Base-by-base conservation (phyloP, 768 basidiomycete species). In the Punctularia strigosozonata region DNA sequence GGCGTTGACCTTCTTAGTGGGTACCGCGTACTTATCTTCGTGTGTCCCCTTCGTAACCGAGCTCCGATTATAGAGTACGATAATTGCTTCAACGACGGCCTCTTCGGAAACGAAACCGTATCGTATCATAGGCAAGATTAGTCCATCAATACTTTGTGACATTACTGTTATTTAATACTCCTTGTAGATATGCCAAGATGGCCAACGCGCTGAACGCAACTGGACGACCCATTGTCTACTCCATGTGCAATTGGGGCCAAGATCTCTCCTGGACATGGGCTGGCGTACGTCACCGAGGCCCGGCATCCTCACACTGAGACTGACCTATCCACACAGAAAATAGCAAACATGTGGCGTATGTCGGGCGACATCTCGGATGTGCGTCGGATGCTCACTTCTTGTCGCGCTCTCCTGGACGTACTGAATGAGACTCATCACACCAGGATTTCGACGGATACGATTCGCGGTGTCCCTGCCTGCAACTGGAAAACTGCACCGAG, bases 241-340 rank as follows among this genome's bases (percentile, higher is more conserved):
- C 58, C 8, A 57, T 63, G 54, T 64, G 62, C 42, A 60, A 62
- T 38, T 63, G 60, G 62, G 62, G 62, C 8, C 62, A 64, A 35
- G 62, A 64, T 39, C 52, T 52, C 1, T 56, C 62, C 0, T 64
- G 62, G 62, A 63, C 62, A 42, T 64, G 59, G 46, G 62, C 62
- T 8, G 41, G 53, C 42, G 59, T 59, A 21, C 44, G 56, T 42
- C 41, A 36, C 18, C 21, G 32, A 25, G 18, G 17, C 36, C 26
- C 10, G 10, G 8, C 8, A 8, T 12, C 24, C 24, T 7, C 18
- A 20, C n/a, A n/a, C n/a, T n/a, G n/a, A n/a, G n/a, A n/a, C n/a
- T n/a, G n/a, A n/a, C n/a, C n/a, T n/a, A n/a, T n/a, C n/a, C n/a
- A n/a, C n/a, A 6, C 26, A 58, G 56, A 50, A 47, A 8, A 53